These are phyloP conservation scores for Chaetomiaceae sp. DNA, from an alignment of 2,329 filamentous ascomycete genomes.

Conservation along the genomic window DNA sequence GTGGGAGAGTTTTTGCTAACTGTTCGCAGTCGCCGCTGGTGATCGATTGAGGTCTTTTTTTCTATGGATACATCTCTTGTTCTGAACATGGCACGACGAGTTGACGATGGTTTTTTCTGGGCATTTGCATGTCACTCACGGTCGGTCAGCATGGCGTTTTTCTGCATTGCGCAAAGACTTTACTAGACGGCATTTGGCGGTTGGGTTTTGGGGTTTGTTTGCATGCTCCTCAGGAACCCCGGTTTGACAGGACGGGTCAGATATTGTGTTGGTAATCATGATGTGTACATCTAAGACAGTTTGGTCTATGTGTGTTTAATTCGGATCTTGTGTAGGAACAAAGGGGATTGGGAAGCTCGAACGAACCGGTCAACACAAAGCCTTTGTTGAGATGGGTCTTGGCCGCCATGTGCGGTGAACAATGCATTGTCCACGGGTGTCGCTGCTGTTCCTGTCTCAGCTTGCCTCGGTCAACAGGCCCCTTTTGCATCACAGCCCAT, in stretches of 20 bases:
- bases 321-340: not conserved
- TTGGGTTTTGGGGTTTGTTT: too few relatives aligned
- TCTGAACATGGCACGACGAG: too few relatives aligned
- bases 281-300: not conserved
- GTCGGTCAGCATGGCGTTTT: too few relatives aligned
- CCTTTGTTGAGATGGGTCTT: not conserved
- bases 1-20: not conserved
- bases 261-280: not conserved
- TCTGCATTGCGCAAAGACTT: too few relatives aligned
- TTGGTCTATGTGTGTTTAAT: not conserved
- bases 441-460: not conserved
- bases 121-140: too few relatives aligned
- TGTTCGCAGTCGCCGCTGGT: constrained; percentile 15
- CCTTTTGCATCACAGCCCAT: too few relatives aligned
- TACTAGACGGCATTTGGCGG: too few relatives aligned
- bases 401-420: not conserved
- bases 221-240: not conserved
- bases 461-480: not conserved
- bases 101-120: not conserved
- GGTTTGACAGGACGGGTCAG: not conserved
- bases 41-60: not conserved
- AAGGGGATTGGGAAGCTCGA: not conserved
- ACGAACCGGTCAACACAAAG: not conserved
- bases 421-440: not conserved
- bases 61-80: too few relatives aligned